Percentiles rank a stretch among this genome's conserved stretches.
Evolutionary conservation across 208 protist species (phyloP).

Genomic region (Leishmania tropica): DNA sequence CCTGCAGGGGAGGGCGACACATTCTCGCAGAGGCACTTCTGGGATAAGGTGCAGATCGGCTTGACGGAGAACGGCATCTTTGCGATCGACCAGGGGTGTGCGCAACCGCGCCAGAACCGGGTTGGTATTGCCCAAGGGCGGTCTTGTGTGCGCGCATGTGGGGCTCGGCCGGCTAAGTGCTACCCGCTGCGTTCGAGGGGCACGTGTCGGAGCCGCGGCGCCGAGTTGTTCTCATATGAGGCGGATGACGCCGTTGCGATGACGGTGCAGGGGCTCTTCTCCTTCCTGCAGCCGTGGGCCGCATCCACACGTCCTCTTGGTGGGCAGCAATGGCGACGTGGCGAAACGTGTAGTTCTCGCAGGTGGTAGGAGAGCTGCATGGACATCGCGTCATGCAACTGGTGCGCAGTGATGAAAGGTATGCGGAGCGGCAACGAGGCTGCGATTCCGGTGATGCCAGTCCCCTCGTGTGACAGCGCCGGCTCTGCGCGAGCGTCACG

Average conservation of each 20-base stretch:
- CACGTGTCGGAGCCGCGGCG: conserved; percentile 37
- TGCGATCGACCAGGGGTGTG: conserved; percentile 48
- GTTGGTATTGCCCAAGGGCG: conserved; percentile 33
- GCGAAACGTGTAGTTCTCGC: conserved; percentile 50
- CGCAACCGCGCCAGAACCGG: conserved; percentile 33
- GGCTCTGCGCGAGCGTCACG: conserved; percentile 17
- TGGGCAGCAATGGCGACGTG: conserved; percentile 60
- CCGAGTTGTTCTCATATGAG: conserved; percentile 41
- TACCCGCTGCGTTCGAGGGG: conserved; percentile 46
- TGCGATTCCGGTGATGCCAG: conserved; percentile 12
- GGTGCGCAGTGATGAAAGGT: conserved; percentile 33
- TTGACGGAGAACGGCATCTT: conserved; percentile 43
- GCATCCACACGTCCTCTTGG: conserved; percentile 40
- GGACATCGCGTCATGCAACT: conserved; percentile 52
- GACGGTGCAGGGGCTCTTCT: conserved; percentile 50
- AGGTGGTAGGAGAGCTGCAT: conserved; percentile 55
- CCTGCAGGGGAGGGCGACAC: conserved; percentile 23
- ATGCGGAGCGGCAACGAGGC: conserved; percentile 19
- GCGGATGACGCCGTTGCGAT: conserved; percentile 47
- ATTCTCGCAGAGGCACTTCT: conserved; percentile 43
- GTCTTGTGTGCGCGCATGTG: conserved; percentile 35
- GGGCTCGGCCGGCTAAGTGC: conserved; percentile 49
- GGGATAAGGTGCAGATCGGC: conserved; percentile 37
- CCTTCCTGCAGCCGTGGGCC: conserved; percentile 36
- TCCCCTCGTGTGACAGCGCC: neutral